phyloP scores from a whole-genome alignment of 805 yeast species.

The Clavispora asparagi region DNA sequence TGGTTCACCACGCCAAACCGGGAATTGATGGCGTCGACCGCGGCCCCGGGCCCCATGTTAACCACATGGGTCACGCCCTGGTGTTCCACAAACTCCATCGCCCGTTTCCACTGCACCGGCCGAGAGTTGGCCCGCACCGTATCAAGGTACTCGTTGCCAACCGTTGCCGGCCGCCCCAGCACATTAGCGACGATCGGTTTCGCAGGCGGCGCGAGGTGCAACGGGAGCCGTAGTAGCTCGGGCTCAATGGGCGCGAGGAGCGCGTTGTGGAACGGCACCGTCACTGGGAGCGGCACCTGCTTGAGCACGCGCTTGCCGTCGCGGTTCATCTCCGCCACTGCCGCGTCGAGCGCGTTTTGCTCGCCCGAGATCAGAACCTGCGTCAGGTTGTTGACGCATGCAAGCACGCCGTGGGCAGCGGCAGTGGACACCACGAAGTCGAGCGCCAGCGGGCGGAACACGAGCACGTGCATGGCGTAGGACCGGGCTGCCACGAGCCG shows the following conservation, averaged over 20 bases:
- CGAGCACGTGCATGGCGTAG: constrained; percentile 31
- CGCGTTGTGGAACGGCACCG: constrained; percentile 48
- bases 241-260: constrained; percentile 34
- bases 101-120: constrained; percentile 42
- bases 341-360: constrained; percentile 16
- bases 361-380: constrained; percentile 45
- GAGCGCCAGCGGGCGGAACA: constrained; percentile 22
- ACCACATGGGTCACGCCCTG: constrained; percentile 17
- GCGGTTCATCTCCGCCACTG: constrained; percentile 13
- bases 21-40: constrained; percentile 20
- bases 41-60: constrained; percentile 37
- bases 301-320: constrained; percentile 18
- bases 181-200: constrained; percentile 37
- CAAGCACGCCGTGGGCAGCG: constrained; percentile 28
- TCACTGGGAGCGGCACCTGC: constrained; percentile 34
- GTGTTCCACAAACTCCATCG: constrained; percentile 22
- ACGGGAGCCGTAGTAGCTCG: constrained; percentile 14
- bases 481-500: not conserved
- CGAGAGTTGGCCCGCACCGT: constrained; percentile 35
- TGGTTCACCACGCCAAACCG: constrained; percentile 11
- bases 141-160: constrained; percentile 19
- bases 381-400: constrained; percentile 40
- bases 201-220: not conserved
- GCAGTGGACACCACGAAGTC: constrained; percentile 17
- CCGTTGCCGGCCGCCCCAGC: constrained; percentile 21